These are phyloP conservation scores for Arabidopsis suecica DNA, from an alignment of 345 rosid genomes.

Conservation along the genomic window DNA sequence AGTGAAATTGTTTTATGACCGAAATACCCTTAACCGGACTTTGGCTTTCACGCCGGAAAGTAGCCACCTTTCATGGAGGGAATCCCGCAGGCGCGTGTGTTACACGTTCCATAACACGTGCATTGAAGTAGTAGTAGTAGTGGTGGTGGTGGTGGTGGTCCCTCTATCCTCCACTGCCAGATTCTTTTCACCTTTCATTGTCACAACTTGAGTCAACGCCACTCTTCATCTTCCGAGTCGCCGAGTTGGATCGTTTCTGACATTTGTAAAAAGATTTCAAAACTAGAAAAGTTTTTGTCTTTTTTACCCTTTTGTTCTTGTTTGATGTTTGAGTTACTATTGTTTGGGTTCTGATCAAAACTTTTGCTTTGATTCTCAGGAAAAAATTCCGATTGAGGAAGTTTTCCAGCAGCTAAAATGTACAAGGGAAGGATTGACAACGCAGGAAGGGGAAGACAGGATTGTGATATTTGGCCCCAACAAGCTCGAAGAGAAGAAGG, in stretches of 20 bases:
- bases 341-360: background rate
- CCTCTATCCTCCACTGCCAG: slow-evolving; percentile 41
- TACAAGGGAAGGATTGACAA: slow-evolving; percentile 70
- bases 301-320: slow-evolving; percentile 5
- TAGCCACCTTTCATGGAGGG: slow-evolving; percentile 47
- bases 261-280: slow-evolving; percentile 1
- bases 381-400: slow-evolving; percentile 81
- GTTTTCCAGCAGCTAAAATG: slow-evolving; percentile 86
- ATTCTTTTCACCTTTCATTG: slow-evolving; percentile 34
- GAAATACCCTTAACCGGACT: slow-evolving; percentile 41
- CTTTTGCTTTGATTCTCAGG: slow-evolving; percentile 55
- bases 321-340: slow-evolving; percentile 5
- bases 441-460: slow-evolving; percentile 81
- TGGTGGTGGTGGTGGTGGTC: slow-evolving; percentile 38
- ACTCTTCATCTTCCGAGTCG: slow-evolving; percentile 24
- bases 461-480: slow-evolving; percentile 80
- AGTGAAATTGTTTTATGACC: slow-evolving; percentile 10
- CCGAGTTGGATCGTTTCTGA: slow-evolving; percentile 34
- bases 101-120: slow-evolving; percentile 39
- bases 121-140: background rate
- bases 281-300: background rate
- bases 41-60: slow-evolving; percentile 47
- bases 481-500: slow-evolving; percentile 92
- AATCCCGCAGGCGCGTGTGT: slow-evolving; percentile 44
- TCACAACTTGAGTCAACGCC: slow-evolving; percentile 46